Base-by-base conservation (phyloP, 805 yeast species). In the Starmerella khaoyaiensis region DNA sequence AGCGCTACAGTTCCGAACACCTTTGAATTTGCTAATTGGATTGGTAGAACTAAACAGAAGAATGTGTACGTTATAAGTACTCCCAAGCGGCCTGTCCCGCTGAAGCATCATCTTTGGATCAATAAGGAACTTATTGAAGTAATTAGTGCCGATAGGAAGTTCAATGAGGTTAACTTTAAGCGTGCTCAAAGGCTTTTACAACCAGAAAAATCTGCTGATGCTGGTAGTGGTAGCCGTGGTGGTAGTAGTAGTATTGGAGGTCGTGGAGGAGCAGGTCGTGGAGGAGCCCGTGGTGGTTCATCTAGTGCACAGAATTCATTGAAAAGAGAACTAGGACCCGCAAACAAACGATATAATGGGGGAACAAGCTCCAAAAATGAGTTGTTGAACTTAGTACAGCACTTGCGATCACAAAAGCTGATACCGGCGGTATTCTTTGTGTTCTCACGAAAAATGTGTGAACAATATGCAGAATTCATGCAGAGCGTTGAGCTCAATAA, bases 1-100 rank as follows among this genome's bases (percentile, higher is more conserved):
- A 82, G 95, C 10, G 99, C 99, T 4, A 90, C 99, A 0, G 97
- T 90, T 6, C 98, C 99, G n/a, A 90, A 90, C 56, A 87, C 98
- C 0, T 79, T 71, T 55, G 99, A 90, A 55, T 90, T 90, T 67
- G 99, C 99, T 7, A 81, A 79, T 47, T 90, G 99, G 99, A 87
- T 90, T 15, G 97, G 99, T 4, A 69, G 98, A 58, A 90, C 98
- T 0, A 90, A 90, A 55, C 86, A 82, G 50, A 87, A 86, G 57
- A 93, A 90, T 52, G 87, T 90, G 7, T 87, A 90, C 52, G 98
- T 90, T 33, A 90, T 90, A 16, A 83, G 94, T 0, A 90, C 99
- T 0, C 84, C 94, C 10, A 82, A 90, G 56, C 75, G 99, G 56
- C 99, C 99, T 0, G 93, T 90, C 17, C 99, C 99, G 0, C 61